Conservation (phyloP, 345 rosid species). For the Brassica napus region DNA sequence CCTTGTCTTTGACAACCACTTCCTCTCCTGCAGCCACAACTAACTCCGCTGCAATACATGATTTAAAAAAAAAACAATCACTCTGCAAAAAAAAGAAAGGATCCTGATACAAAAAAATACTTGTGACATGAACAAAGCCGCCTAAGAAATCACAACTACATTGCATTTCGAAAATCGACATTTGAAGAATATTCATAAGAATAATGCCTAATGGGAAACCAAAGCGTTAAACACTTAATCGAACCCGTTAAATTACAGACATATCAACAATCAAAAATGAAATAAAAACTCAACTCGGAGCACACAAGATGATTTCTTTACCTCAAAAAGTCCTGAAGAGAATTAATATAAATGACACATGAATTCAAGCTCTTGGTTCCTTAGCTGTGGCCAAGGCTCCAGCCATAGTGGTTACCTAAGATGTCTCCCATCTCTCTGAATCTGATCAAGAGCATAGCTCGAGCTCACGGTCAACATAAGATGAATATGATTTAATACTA, state of each 20-base stretch:
- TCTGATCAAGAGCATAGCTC: background rate
- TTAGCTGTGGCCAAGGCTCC: background rate
- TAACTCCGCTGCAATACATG: no score
- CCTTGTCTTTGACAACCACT: no score
- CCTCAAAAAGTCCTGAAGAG: background rate
- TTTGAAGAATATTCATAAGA: background rate
- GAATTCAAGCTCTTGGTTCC: background rate
- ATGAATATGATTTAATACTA: background rate
- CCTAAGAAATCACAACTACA: no score
- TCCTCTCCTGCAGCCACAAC: no score
- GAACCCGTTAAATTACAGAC: background rate
- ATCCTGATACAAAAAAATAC: background rate
- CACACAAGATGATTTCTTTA: background rate
- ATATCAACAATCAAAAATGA: background rate
- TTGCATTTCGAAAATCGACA: background rate
- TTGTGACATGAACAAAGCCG: no score
- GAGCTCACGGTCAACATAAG: background rate
- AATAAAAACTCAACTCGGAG: background rate
- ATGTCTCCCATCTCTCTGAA: background rate
- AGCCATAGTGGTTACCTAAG: background rate
- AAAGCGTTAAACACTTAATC: background rate
- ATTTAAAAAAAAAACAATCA: background rate
- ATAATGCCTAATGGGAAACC: background rate
- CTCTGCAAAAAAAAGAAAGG: background rate
- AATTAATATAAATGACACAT: background rate